A percentile compares a stretch with the other conserved stretches of the same genome.
These are phyloP conservation scores for Aurantiochytrium sp. DNA, from an alignment of 108 stramenopile species.

Conservation along the genomic window DNA sequence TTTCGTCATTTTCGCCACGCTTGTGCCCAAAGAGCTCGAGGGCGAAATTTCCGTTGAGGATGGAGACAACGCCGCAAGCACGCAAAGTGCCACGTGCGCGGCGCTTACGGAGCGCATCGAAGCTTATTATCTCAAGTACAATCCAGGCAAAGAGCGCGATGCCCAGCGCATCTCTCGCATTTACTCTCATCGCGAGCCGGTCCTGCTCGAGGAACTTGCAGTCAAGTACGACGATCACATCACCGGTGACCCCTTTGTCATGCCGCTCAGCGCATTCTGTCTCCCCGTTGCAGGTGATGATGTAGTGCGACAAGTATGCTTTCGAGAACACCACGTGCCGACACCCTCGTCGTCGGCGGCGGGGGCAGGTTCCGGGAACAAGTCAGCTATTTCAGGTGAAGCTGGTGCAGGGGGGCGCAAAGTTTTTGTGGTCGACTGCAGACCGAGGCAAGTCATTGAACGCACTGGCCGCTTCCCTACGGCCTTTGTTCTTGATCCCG, in stretches of 20 bases:
- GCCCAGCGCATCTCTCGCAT: not conserved
- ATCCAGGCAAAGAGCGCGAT: not conserved
- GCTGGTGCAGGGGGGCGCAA: not conserved
- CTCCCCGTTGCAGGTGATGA: not conserved
- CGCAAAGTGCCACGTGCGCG: not conserved
- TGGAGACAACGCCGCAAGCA: not conserved
- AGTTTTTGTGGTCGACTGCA: not conserved
- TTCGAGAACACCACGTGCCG: not conserved
- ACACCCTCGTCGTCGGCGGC: too few relatives aligned
- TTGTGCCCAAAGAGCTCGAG: constrained; percentile 9
- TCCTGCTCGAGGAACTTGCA: not conserved
- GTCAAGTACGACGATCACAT: not conserved
- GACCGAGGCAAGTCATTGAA: not conserved
- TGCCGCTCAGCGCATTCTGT: not conserved
- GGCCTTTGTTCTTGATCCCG: not conserved
- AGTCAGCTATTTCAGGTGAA: too few relatives aligned
- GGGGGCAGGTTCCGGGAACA: too few relatives aligned
- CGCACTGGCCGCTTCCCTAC: not conserved
- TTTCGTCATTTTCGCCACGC: not conserved
- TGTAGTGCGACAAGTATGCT: not conserved
- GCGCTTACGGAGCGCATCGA: not conserved
- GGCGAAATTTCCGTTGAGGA: not conserved
- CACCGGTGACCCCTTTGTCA: not conserved
- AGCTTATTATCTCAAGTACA: not conserved
- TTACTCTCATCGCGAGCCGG: constrained; percentile 2